Percentiles rank a stretch among this genome's conserved stretches.
Conservation (phyloP, 495 filamentous ascomycete genomes). For the Penicillium odoratum region DNA sequence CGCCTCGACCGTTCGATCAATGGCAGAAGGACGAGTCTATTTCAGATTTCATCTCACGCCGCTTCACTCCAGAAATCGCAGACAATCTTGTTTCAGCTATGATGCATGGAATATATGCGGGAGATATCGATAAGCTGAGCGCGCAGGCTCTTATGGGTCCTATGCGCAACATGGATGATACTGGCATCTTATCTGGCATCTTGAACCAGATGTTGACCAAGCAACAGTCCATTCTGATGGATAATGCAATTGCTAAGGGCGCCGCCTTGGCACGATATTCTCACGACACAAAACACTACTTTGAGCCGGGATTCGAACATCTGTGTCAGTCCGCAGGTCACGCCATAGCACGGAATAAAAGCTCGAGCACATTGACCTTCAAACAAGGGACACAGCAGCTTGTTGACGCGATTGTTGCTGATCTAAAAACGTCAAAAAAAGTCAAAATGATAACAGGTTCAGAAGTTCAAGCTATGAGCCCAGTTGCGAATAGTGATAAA, state of each 20-base stretch:
- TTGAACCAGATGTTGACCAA: slow-evolving; percentile 10
- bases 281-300: background rate
- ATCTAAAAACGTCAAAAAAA: slow-evolving; percentile 30
- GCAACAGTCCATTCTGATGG: slow-evolving; percentile 18
- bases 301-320: no score
- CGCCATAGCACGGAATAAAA: background rate
- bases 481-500: background rate
- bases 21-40: slow-evolving; percentile 66
- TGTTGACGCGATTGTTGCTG: slow-evolving; percentile 26
- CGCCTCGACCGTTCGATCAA: slow-evolving; percentile 21
- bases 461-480: slow-evolving; percentile 15
- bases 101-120: slow-evolving; percentile 93
- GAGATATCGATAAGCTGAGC: slow-evolving; percentile 81
- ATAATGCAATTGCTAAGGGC: slow-evolving; percentile 30
- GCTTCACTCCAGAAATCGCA: slow-evolving; percentile 56
- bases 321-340: no score
- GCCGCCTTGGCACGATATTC: background rate
- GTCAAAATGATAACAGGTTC: slow-evolving; percentile 28
- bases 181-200: slow-evolving; percentile 24
- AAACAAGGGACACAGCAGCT: slow-evolving; percentile 38
- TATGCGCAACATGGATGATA: slow-evolving; percentile 52
- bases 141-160: slow-evolving; percentile 59
- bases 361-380: slow-evolving; percentile 55
- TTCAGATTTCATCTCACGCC: slow-evolving; percentile 62
- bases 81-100: slow-evolving; percentile 77